Evolutionary conservation across 352 stramenopile species (phyloP), one percentile per base, ranked within the genome.

Genomic region (Pythium monospermum): DNA sequence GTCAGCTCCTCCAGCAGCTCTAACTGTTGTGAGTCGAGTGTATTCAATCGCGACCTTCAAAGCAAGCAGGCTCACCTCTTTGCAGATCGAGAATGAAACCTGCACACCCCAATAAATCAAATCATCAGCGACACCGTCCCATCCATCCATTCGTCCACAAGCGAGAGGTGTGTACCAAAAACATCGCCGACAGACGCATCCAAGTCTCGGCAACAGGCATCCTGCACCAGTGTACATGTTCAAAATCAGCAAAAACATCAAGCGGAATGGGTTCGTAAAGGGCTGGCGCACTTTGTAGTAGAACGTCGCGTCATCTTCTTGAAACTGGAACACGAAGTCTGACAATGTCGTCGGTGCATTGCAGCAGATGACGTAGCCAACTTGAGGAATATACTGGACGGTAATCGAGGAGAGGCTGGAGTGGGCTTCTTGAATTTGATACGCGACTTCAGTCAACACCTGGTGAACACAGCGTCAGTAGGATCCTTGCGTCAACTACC

Each of bases 301-400:
- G 53, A 91, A 91, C 2, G 81, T 90, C 2, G 72, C 71, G 19
- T 91, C 80, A 38, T 91, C 82, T 72, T 92, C 82, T 76, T 92
- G 81, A 51, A 92, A 94, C 61, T 94, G 83, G 49, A 92, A 94
- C 12, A 87, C 66, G 31, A 94, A 94, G 37, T 85, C 77, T 18
- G 79, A 66, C 13, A 91, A 49, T 32, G 68, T 72, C 22, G 74
- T 90, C 10, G 71, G 64, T 5, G 76, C 73, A 51, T 90, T 74
- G 39, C 79, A 91, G 46, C 75, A 88, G 26, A 94, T 81, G 13
- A 91, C 82, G 60, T 92, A 95, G 11, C 84, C 84, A 28, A 93
- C 75, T 76, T 91, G 84, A 50, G 84, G 83, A 38, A 93, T 91
- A 47, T 91, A 95, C 53, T 93, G 76, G 25, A 92, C 75, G 13